Base-by-base conservation (phyloP, 106 monocot genomes). In the Acorus calamus region DNA sequence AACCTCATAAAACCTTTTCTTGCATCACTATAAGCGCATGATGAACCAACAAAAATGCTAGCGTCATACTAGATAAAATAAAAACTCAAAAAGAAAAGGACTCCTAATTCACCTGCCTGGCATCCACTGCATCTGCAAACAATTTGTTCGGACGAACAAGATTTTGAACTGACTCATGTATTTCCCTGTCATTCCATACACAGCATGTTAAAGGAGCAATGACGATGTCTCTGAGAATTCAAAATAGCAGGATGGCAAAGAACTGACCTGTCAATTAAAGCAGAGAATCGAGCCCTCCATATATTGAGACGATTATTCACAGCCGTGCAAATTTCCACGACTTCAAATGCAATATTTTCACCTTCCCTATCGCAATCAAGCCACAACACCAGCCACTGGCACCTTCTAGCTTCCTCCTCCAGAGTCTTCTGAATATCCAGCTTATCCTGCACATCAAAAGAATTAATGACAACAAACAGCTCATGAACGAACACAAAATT, bases 281-380 rank as follows among this genome's bases (percentile, higher is more conserved):
- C 91, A 66, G 98, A 98, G 71, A 98, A 98, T 61, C 71, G 92
- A 72, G 98, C 98, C 76, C 98, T 88, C 84, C 82, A 98, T 67
- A 98, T 69, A 57, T 76, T 76, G 60, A 98, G 85, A 59, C 69
- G 80, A 47, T 42, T 56, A 57, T 91, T 96, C 46, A 64, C 92
- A 61, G 81, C 59, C 43, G 79, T 81, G 77, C 98, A 98, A 46
- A 98, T 83, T 3, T 92, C 92, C 50, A 98, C 44, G 46, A 98
- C 98, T 79, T 98, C 98, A 74, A 83, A 98, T 62, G 98, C 91
- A 69, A 98, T 98, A 62, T 98, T 98, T 70, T 98, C 92, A 28
- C 98, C 98, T 76, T 98, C 98, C 71, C 92, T 79, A 65, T 98
- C 98, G 79, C 98, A 92, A 57, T 98, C 98, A 48, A 98, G 83